Conservation (phyloP, 2,329 filamentous ascomycete genomes). For the Claviceps monticola region DNA sequence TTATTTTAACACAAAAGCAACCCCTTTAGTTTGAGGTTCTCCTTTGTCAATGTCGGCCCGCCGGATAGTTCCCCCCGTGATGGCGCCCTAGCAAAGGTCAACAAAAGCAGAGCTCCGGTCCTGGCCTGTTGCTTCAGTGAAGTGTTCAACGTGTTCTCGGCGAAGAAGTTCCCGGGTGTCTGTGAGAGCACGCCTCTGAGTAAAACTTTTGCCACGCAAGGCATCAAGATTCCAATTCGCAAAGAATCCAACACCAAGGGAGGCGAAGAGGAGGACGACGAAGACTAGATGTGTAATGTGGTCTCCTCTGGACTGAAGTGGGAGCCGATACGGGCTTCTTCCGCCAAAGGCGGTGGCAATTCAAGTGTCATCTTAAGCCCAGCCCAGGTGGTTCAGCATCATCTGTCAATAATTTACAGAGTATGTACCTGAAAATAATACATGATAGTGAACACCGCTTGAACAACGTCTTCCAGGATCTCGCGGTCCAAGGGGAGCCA, state of each 20-base stretch:
- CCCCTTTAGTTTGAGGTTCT: conserved; percentile 35
- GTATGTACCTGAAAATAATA: neutral
- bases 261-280: conserved; percentile 37
- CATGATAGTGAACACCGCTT: neutral
- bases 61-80: conserved; percentile 22
- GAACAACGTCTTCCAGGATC: too few relatives aligned
- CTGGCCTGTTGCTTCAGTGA: conserved; percentile 79
- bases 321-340: too few relatives aligned
- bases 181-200: conserved; percentile 86
- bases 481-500: too few relatives aligned
- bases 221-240: conserved; percentile 91
- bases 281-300: conserved; percentile 10
- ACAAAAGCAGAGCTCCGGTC: conserved; percentile 64
- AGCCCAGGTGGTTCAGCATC: too few relatives aligned
- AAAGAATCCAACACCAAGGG: conserved; percentile 58
- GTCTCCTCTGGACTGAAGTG: neutral
- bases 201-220: conserved; percentile 84
- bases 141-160: conserved; percentile 83
- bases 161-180: conserved; percentile 96
- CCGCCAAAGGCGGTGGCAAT: too few relatives aligned
- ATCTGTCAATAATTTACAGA: too few relatives aligned
- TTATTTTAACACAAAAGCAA: conserved; percentile 9
- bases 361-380: too few relatives aligned
- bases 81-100: conserved; percentile 35
- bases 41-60: conserved; percentile 73